Base-by-base conservation (phyloP, 2,329 filamentous ascomycete genomes). In the Colletotrichum incanum region DNA sequence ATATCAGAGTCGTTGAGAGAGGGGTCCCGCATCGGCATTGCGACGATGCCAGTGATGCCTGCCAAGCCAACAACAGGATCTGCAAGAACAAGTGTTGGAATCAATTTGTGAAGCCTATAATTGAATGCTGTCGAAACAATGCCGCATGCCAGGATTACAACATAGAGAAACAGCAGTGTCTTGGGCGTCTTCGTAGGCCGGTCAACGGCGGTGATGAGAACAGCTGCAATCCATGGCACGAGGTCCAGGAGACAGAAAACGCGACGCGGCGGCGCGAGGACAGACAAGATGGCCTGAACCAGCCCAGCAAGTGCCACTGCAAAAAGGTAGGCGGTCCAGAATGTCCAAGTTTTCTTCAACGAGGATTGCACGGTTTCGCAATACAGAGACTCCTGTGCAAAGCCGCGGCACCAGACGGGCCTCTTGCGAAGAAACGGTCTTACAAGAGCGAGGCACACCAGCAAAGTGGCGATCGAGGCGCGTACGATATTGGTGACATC, bases 1-100 rank as follows among this genome's bases (percentile, higher is more conserved):
- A 95, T 94, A 0, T 87, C 88, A 11, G 86, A 80, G 4, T 79
- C 83, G 26, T 87, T 82, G 5, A 92, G 78, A 0, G 78, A 78
- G 0, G 90, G 89, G 70, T 93, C 87, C 28, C 93, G 87, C 75
- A 95, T 82, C 8, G 93, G 93, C 92, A 94, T 94, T 31, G 86
- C 82, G 16, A 94, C 78, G 16, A 85, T 83, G 54, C 75, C 67
- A 28, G 80, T 6, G 26, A 82, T 71, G 3, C 75, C 80, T 0
- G 79, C 18, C 11, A 76, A n/a, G 1, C 67, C 62, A 0, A 84
- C 67, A 2, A 67, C 43, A 6, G 77, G 60, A 39, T 80, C 75
- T 0, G 72, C 69, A 0, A 80, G 39, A 6, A 75, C 75, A 5
- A 80, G 77, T 0, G 76, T 70, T n/a, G 78, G 76, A 2, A 78